These are phyloP conservation scores for Alternaria tenuissima DNA, from an alignment of 2,329 filamentous ascomycete species.

Conservation along the genomic window DNA sequence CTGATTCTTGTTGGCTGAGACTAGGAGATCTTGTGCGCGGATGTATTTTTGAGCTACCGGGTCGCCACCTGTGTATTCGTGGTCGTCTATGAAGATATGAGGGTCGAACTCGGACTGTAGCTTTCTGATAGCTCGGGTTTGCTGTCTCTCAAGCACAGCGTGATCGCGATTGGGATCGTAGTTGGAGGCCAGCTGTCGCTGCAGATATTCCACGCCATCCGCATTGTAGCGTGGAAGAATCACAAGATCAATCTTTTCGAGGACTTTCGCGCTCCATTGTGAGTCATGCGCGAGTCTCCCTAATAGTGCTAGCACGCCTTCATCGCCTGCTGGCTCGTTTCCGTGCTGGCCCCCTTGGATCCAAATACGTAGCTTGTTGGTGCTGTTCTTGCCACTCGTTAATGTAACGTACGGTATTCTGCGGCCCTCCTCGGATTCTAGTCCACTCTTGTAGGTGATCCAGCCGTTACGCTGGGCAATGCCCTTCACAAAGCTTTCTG, in stretches of 20 bases:
- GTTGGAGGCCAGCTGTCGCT: conserved; percentile 30
- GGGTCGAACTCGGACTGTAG: conserved; percentile 33
- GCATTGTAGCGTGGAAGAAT: conserved; percentile 41
- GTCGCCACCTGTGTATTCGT: conserved; percentile 35
- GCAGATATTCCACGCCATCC: conserved; percentile 37
- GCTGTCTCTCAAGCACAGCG: conserved; percentile 33
- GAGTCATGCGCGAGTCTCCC: conserved; percentile 39
- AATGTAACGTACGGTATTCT: not conserved
- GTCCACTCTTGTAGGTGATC: not conserved
- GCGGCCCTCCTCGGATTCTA: not conserved
- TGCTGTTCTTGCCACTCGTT: conserved; percentile 13
- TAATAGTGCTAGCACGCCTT: conserved; percentile 37
- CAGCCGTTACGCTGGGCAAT: not conserved
- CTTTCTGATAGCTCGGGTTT: conserved; percentile 29
- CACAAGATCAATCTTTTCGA: conserved; percentile 34
- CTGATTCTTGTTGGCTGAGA: conserved; percentile 41
- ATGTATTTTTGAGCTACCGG: conserved; percentile 23
- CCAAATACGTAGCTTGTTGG: conserved; percentile 33
- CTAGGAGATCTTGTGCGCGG: conserved; percentile 36
- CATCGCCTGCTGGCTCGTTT: conserved; percentile 42
- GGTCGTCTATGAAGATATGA: conserved; percentile 38
- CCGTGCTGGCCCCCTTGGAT: conserved; percentile 43
- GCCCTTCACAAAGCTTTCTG: not conserved
- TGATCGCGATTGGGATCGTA: conserved; percentile 43
- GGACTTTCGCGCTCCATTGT: conserved; percentile 29